phyloP scores from a whole-genome alignment of 176 grass and related monocot genomes.

The Typha latifolia region DNA sequence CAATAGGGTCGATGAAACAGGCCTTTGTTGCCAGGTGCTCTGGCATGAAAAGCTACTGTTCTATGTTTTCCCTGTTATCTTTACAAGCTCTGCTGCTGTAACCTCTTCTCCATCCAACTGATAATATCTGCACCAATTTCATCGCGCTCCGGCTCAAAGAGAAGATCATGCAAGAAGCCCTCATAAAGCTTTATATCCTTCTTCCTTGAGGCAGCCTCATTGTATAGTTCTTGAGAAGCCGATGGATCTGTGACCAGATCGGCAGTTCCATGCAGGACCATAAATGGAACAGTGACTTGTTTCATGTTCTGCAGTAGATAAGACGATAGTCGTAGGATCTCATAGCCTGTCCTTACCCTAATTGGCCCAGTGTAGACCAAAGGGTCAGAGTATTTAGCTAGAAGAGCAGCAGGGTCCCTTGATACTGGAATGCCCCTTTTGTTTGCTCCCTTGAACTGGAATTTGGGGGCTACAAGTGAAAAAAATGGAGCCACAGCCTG shows the following conservation, averaged over 20 bases:
- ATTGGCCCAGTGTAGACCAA: slow-evolving; percentile 88
- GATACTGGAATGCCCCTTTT: slow-evolving; percentile 84
- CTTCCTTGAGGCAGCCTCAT: slow-evolving; percentile 40
- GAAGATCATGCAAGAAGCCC: slow-evolving; percentile 86
- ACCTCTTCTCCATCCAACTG: slow-evolving; percentile 67
- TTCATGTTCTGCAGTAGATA: slow-evolving; percentile 66
- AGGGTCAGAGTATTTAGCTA: slow-evolving; percentile 87
- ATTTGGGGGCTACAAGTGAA: slow-evolving; percentile 67
- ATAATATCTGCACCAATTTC: slow-evolving; percentile 76
- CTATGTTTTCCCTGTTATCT: not conserved
- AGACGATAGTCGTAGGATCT: slow-evolving; percentile 84
- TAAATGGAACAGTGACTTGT: slow-evolving; percentile 68
- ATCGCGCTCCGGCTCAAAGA: slow-evolving; percentile 87
- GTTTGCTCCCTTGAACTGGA: slow-evolving; percentile 97
- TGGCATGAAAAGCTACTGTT: not conserved
- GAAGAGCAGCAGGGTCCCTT: slow-evolving; percentile 64
- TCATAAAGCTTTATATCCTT: slow-evolving; percentile 85
- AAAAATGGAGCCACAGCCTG: slow-evolving; percentile 91
- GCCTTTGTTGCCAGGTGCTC: not conserved
- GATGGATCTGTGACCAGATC: slow-evolving; percentile 84
- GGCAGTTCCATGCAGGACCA: slow-evolving; percentile 81
- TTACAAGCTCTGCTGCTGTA: slow-evolving; percentile 15
- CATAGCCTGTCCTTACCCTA: slow-evolving; percentile 75
- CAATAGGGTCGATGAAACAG: not conserved
- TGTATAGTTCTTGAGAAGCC: slow-evolving; percentile 73